These are phyloP conservation scores for Anisodus tanguticus DNA, from an alignment of 257 asterid genomes.

Conservation along the genomic window DNA sequence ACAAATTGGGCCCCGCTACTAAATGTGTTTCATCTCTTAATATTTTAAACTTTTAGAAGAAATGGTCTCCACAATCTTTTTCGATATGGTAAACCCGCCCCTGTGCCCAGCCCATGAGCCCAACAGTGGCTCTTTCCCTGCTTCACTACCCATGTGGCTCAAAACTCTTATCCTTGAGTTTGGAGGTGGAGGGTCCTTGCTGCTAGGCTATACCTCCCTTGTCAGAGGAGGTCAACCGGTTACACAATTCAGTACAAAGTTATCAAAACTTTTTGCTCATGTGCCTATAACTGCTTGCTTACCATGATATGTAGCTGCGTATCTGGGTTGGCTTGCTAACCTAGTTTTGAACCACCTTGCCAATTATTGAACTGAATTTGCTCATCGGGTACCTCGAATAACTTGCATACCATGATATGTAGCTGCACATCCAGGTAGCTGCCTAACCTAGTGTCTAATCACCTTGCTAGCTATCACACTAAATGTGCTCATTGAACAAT, in stretches of 20 bases:
- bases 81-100: conserved; percentile 19
- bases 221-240: conserved; percentile 4
- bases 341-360: conserved; percentile 19
- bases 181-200: background rate
- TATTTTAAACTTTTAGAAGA: background rate
- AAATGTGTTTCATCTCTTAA: conserved; percentile 8
- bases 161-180: background rate
- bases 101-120: background rate
- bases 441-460: background rate
- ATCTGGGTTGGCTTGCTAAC: background rate
- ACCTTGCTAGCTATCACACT: conserved; percentile 11
- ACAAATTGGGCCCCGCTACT: background rate
- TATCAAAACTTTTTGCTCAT: background rate
- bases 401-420: background rate
- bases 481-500: conserved; percentile 17
- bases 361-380: background rate
- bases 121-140: background rate
- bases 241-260: background rate
- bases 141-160: background rate
- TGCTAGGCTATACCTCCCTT: background rate
- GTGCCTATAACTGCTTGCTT: conserved; percentile 8
- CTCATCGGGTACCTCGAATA: background rate
- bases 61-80: background rate
- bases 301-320: conserved; percentile 7
- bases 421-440: conserved; percentile 6